Base-by-base conservation (phyloP, 371 early-diverging fungal species). In the Mucor lusitanicus region DNA sequence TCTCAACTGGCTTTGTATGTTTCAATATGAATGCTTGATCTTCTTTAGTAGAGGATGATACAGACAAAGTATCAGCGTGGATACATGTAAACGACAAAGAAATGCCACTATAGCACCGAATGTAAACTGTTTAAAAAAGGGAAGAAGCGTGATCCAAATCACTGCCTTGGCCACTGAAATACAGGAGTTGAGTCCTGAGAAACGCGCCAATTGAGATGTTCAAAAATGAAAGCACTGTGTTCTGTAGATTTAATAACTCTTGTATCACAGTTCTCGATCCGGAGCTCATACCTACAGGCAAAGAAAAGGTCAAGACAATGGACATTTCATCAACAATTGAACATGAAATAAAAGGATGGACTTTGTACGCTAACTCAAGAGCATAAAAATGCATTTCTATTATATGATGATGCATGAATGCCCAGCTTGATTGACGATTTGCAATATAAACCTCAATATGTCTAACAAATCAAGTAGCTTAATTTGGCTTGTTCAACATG, bases 401-500 rank as follows among this genome's bases (percentile, higher is more conserved):
- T 3, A n/a, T 46, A 46, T 3, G 21, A 3, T 19, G 3, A 6
- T 46, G 46, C 8, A 19, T 7, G 21, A 21, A 8, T 9, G 21
- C 2, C 0, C 46, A 21, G 11, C 21, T 46, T 19, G 3, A 46
- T 46, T 9, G 11, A 44, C 19, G 23, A 48, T 48, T 48, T 48
- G 48, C 48, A 48, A 48, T 46, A 17, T 21, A 48, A 48, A 23
- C 48, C 23, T 27, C 23, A 21, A 53, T 25, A 15, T 21, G 23
- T 6, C 27, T 27, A 27, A 15, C 53, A 53, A 53, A 53, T 53
- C 53, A 53, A 53, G 27, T 23, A 53, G 53, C 56, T 56, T 56
- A 56, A 56, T 56, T 56, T 56, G 56, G 56, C 8, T 33, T 56
- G 56, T 56, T n/a, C 4, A 56, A 56, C 56, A 56, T 33, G 33